Base-by-base conservation (phyloP, 352 stramenopile species). In the Blastocystis sp. region DNA sequence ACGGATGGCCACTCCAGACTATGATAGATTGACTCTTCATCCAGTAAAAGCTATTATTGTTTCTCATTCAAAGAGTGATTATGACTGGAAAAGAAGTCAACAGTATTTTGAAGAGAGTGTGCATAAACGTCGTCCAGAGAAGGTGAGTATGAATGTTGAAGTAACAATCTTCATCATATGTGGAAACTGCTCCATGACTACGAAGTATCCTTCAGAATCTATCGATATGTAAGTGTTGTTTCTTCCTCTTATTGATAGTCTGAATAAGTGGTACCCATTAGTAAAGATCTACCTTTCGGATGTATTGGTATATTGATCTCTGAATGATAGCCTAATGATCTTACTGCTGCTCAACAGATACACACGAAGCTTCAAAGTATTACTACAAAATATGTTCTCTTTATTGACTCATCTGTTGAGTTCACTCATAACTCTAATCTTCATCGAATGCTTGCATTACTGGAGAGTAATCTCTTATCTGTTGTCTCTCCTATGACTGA, bases 401-500 rank as follows among this genome's bases (percentile, higher is more conserved):
- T 83, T 16, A 49, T 83, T 9, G 71, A 83, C 49, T 27, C 71
- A 52, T 83, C 71, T 21, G 71, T 83, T 14, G 71, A 83, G 27
- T 83, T 83, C 49, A 83, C 71, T 1, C 71, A 83, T 27, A 83
- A 83, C 71, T 66, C 71, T 19, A 83, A 83, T 46, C 46, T 83
- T 1, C 19, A 51, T 21, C 46, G 51, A 1, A 35, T 83, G 46
- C 43, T 51, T 14, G 27, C 71, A 1, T 21, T 83, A 2, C 24
- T 83, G 49, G 24, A 83, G 43, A 67, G 46, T 21, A 49, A 59
- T 24, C 71, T 67, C 19, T 35, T 83, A 5, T 32, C 29, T n/a
- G 71, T 83, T 4, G 71, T 46, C 51, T 67, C 71, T 42, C 71
- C 71, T 21, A 83, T 83, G 71, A 29, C 42, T 21, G 71, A 83